A percentile compares a stretch with the other conserved stretches of the same genome.
Evolutionary conservation across 352 stramenopile species (phyloP).

Genomic region (Phytopythium chamaehyphon): DNA sequence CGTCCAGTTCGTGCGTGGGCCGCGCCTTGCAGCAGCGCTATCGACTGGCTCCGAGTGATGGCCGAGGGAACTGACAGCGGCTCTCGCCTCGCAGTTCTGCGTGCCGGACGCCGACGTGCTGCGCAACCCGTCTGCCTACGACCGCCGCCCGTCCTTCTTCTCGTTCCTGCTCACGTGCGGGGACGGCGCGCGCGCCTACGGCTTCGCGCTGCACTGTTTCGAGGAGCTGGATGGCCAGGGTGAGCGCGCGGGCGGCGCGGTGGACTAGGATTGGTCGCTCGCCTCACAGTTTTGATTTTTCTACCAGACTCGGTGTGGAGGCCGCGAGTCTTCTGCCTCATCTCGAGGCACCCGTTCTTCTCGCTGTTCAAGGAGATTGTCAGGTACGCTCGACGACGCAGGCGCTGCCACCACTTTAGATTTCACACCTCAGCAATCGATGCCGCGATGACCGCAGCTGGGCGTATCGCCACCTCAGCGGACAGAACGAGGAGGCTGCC

Average conservation of each 20-base stretch:
- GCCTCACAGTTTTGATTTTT: neutral
- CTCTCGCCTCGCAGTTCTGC: conserved; percentile 46
- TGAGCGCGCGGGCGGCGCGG: conserved; percentile 1
- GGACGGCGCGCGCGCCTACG: conserved; percentile 63
- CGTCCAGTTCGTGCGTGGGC: conserved; percentile 53
- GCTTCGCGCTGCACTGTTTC: conserved; percentile 65
- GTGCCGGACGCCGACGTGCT: conserved; percentile 51
- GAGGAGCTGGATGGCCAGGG: conserved; percentile 20
- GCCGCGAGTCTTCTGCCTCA: conserved; percentile 64
- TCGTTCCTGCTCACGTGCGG: conserved; percentile 78
- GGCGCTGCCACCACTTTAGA: neutral
- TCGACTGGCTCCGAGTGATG: too few relatives aligned
- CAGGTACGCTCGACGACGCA: conserved; percentile 23
- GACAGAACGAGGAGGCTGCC: conserved; percentile 20
- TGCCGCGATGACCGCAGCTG: conserved; percentile 22
- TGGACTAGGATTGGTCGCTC: neutral
- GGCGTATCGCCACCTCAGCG: conserved; percentile 42
- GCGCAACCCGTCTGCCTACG: conserved; percentile 36
- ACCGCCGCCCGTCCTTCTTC: conserved; percentile 70
- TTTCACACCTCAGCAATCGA: neutral
- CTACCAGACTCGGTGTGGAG: conserved; percentile 27
- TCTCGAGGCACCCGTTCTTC: conserved; percentile 81
- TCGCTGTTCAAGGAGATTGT: conserved; percentile 77
- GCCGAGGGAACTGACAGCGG: neutral
- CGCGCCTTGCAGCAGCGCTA: too few relatives aligned